Percentiles rank a stretch among this genome's conserved stretches.
Evolutionary conservation across 2,329 filamentous ascomycete species (phyloP).

Genomic region (Colletotrichum abscissum): DNA sequence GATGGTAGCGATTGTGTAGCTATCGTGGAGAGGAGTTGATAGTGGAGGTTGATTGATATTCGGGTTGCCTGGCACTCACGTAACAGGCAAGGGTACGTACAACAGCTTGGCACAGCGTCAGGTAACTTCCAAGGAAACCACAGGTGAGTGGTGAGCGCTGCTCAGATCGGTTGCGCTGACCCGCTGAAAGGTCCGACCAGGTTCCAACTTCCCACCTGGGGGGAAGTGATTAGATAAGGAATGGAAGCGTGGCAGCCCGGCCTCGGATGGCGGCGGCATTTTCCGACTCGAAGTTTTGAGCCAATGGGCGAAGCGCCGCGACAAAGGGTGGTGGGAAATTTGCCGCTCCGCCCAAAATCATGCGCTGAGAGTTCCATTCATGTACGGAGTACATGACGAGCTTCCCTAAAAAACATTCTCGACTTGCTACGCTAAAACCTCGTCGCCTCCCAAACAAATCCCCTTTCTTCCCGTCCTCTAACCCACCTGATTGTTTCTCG

Average conservation of each 20-base stretch:
- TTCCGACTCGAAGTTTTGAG: conserved; percentile 38
- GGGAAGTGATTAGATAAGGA: conserved; percentile 42
- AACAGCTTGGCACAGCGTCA: conserved; percentile 27
- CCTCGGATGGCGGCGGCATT: conserved; percentile 19
- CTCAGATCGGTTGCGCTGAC: conserved; percentile 21
- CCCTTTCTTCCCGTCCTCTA: conserved; percentile 3
- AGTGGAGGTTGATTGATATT: conserved; percentile 22
- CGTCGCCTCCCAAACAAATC: conserved; percentile 11
- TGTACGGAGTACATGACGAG: conserved; percentile 9
- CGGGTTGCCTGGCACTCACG: conserved; percentile 29
- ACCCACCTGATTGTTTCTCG: conserved; percentile 30
- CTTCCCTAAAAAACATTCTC: conserved; percentile 34
- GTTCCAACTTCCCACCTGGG: neutral
- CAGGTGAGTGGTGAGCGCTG: neutral
- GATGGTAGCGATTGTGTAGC: conserved; percentile 10
- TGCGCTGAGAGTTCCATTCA: conserved; percentile 34
- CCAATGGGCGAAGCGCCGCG: conserved; percentile 44
- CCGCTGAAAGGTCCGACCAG: conserved; percentile 13
- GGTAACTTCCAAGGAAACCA: conserved; percentile 20
- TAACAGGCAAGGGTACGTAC: conserved; percentile 32
- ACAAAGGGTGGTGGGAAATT: conserved; percentile 42
- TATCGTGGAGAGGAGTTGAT: conserved; percentile 21
- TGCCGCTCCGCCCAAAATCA: conserved; percentile 45
- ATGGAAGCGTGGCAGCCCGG: neutral
- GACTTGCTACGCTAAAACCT: conserved; percentile 18